Base-by-base conservation (phyloP, 352 stramenopile genomes). In the Globisporangium echinulatum region DNA sequence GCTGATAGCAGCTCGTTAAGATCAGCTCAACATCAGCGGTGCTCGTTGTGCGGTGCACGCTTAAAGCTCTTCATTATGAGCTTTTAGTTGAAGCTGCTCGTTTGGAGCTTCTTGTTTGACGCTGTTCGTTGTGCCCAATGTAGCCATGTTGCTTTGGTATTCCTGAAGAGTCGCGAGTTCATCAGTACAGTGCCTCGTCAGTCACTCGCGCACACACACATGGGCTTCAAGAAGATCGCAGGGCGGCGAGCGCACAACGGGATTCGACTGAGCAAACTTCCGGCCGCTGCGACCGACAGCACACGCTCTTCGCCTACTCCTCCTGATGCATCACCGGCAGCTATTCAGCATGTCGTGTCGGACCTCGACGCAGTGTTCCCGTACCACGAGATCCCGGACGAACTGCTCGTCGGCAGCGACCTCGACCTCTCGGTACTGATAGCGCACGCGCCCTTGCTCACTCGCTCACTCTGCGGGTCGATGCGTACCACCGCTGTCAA, bases 311-410 rank as follows among this genome's bases (percentile, higher is more conserved):
- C 25, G 25, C 25, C 25, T 1, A 37, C 40, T 58, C 49, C 68
- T 44, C 7, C 40, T 44, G 40, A 14, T 44, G 40, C 11, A 8
- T 44, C 40, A 68, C 10, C 51, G 42, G 44, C 33, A 43, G 17
- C 13, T 3, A 17, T 25, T 19, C 3, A 49, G 7, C 58, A 70
- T 15, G 55, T 48, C 2, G 72, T 81, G 11, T 50, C 61, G 10
- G 78, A 87, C 43, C 67, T 85, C 44, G 72, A 70, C 48, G 64
- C 69, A 0, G 53, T 43, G 13, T 87, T 90, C 42, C 57, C 70
- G 13, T 93, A 90, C 66, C 68, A 71, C 15, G 70, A 84, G 38
- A 70, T 93, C 14, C 83, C 83, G 9, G 64, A 80, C 47, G 81
- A 93, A 58, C 58, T 90, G 50, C 74, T 91, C 5, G 50, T 60